A percentile compares a stretch with the other conserved stretches of the same genome.
phyloP scores from a whole-genome alignment of 2,329 filamentous ascomycete species.

The Arthrobotrys megalospora region DNA sequence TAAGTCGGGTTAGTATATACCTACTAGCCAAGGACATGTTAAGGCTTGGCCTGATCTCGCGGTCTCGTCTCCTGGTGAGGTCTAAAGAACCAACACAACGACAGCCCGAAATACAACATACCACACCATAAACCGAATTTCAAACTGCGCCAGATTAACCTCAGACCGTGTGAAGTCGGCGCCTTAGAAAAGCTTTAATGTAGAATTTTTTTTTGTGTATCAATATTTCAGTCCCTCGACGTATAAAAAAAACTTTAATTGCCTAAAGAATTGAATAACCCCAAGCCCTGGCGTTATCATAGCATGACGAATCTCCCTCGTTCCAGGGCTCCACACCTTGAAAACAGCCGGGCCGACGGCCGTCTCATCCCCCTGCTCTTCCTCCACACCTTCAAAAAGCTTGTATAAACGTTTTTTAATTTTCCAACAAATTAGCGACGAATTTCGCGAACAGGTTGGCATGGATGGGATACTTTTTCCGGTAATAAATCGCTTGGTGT shows the following conservation, averaged over 20 bases:
- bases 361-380: constrained; percentile 39
- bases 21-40: too few species aligned
- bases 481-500: constrained; percentile 1
- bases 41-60: too few species aligned
- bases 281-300: constrained; percentile 19
- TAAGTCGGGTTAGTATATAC: too few species aligned
- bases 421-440: constrained; percentile 35
- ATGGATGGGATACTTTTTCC: constrained; percentile 11
- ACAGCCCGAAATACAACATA: constrained; percentile 9
- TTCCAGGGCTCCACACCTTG: constrained; percentile 36
- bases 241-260: neutral
- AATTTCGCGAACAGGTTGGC: constrained; percentile 2
- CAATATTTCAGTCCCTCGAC: neutral
- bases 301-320: constrained; percentile 34
- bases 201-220: too few species aligned
- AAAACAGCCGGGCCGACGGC: constrained; percentile 51
- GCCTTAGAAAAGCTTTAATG: too few species aligned
- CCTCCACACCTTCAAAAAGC: constrained; percentile 47
- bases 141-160: too few species aligned
- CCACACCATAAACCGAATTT: too few species aligned
- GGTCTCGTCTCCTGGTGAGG: too few species aligned
- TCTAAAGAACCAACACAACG: constrained; percentile 1
- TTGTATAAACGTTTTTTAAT: constrained; percentile 35
- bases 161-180: too few species aligned
- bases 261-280: neutral